These are phyloP conservation scores for Piper betle DNA, from an alignment of 164 flowering plant species.

Conservation along the genomic window DNA sequence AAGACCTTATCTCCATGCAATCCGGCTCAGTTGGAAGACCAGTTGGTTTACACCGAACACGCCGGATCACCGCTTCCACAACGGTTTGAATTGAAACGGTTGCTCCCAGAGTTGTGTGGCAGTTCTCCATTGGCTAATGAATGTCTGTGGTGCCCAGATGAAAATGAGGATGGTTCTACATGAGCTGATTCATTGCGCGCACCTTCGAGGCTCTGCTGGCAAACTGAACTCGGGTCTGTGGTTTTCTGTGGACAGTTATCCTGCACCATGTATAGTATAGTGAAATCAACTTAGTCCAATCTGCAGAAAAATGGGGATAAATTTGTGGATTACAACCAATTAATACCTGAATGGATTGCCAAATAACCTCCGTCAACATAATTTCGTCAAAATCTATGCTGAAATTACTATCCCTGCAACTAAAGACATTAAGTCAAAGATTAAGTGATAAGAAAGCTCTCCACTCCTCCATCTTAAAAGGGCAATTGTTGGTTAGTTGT, in stretches of 20 bases:
- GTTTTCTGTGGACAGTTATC: background rate
- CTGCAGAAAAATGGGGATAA: background rate
- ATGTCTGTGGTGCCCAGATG: background rate
- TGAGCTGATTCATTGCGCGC: background rate
- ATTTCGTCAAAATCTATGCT: constrained; percentile 19
- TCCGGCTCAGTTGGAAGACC: background rate
- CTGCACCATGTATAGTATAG: background rate
- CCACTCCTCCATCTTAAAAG: too few relatives aligned
- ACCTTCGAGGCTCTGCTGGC: background rate
- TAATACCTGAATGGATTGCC: constrained; percentile 23
- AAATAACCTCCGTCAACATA: constrained; percentile 25
- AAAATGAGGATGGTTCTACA: background rate
- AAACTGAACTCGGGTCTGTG: background rate
- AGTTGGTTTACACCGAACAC: background rate
- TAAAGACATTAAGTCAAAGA: background rate
- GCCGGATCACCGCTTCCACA: background rate
- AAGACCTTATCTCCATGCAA: background rate
- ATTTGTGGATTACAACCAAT: background rate
- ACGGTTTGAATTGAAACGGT: background rate
- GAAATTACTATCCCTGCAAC: constrained; percentile 16
- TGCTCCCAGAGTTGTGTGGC: background rate
- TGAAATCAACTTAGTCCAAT: background rate
- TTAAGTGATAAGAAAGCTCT: too few relatives aligned
- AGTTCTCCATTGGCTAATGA: background rate
- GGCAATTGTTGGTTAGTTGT: background rate